Evolutionary conservation across 495 filamentous ascomycete species (phyloP), one percentile per base, ranked within the genome.

Genomic region (Oidiodendron maius): DNA sequence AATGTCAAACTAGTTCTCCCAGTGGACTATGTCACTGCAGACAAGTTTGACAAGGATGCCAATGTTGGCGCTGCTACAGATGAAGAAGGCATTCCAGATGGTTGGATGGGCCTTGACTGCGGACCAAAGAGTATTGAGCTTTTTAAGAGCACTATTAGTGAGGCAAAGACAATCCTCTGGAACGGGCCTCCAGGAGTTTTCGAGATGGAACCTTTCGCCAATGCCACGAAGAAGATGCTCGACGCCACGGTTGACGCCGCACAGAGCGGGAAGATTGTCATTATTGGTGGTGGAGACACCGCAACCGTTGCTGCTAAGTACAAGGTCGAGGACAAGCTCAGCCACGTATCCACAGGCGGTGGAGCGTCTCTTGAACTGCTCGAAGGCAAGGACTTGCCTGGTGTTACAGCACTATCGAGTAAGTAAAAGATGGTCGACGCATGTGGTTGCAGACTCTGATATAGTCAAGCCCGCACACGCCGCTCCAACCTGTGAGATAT

Each of bases 221-320:
- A 76, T 20, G 93, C 87, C 52, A 97, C 93, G 54, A 91, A 95
- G 81, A 74, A 78, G 40, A 93, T 87, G 17, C 81, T 97, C 56
- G 84, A 96, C 57, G 88, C 86, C 41, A 87, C 82, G 21, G 89
- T 96, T 20, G 70, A 70, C 9, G 94, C 89, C 42, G 83, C 83
- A 24, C 68, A 88, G 67, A 78, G 68, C 23, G 91, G 88, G 59
- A 84, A 88, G 71, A 95, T 89, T 54, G 94, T 96, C 58, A 97
- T 99, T 71, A 95, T 99, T 61, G 93, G 93, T 50, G 93, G 93
- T 62, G 93, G 93, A 65, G 93, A 99, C 69, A 99, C 93, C 37
- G 93, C 93, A 35, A 99, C 93, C 30, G 94, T 96, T 22, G 93
- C 94, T 43, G 91, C 91, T 63, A 96, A 99, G 77, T 97, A 95